Percentiles rank a stretch among this genome's conserved stretches.
Conservation (phyloP, 169 alveolate genomes). For the Neospora caninum region DNA sequence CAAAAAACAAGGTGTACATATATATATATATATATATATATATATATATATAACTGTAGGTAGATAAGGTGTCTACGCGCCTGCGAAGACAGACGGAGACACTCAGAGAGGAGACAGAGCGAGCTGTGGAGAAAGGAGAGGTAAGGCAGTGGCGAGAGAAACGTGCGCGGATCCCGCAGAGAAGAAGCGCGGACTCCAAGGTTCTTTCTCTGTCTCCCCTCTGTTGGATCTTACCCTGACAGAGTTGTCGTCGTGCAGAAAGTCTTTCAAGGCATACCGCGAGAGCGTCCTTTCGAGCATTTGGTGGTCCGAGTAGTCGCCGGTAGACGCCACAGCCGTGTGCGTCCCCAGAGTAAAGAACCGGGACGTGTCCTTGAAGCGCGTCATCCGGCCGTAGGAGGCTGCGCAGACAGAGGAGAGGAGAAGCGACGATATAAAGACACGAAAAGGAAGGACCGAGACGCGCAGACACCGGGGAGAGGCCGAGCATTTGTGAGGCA, state of each 20-base stretch:
- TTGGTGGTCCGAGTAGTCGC: slow-evolving; percentile 61
- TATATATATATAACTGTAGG: too few species aligned
- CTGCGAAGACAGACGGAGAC: too few species aligned
- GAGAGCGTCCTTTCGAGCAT: slow-evolving; percentile 21
- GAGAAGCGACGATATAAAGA: background rate
- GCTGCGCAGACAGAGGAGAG: background rate
- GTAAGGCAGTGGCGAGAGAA: too few species aligned
- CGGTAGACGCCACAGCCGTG: slow-evolving; percentile 37
- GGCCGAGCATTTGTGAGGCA: too few species aligned
- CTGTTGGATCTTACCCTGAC: background rate
- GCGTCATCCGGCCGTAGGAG: slow-evolving; percentile 60
- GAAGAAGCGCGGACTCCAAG: too few species aligned
- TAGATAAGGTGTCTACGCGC: too few species aligned
- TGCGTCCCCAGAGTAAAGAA: slow-evolving; percentile 13
- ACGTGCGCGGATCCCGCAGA: too few species aligned
- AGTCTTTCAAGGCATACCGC: slow-evolving; percentile 10
- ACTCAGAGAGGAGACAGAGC: too few species aligned
- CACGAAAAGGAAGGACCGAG: background rate
- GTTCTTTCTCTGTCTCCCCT: background rate
- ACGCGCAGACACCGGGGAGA: background rate
- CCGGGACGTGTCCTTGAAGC: slow-evolving; percentile 49
- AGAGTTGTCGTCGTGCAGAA: slow-evolving; percentile 28
- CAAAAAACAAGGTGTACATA: too few species aligned
- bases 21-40: too few species aligned
- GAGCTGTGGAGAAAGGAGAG: too few species aligned